Evolutionary conservation across 306 rosid species (phyloP).

Genomic region (Vicia faba): DNA sequence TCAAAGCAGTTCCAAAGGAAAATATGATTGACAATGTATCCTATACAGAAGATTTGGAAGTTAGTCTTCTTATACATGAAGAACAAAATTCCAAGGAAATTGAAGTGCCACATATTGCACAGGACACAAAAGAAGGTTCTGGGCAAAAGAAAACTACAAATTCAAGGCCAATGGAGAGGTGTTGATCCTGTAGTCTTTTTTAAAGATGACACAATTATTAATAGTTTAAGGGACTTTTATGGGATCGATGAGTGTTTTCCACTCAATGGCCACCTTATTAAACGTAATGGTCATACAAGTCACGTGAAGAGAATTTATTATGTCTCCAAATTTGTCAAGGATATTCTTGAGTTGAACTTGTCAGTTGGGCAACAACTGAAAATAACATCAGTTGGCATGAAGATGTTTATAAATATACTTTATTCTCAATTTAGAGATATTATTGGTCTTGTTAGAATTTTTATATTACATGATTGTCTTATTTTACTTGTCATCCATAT

Average conservation of each 20-base stretch:
- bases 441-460: conserved; percentile 10
- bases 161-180: conserved; percentile 95
- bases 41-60: conserved; percentile 44
- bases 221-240: conserved; percentile 78
- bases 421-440: conserved; percentile 23
- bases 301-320: conserved; percentile 93
- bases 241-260: conserved; percentile 82
- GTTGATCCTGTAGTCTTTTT: conserved; percentile 94
- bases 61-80: conserved; percentile 41
- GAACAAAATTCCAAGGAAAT: conserved; percentile 47
- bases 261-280: conserved; percentile 73
- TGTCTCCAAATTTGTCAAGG: conserved; percentile 79
- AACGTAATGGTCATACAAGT: conserved; percentile 73
- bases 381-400: conserved; percentile 89
- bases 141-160: conserved; percentile 76
- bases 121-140: conserved; percentile 44
- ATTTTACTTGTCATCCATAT: conserved; percentile 27
- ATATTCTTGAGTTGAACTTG: conserved; percentile 87
- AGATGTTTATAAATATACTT: conserved; percentile 89
- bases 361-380: conserved; percentile 90
- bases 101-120: conserved; percentile 40
- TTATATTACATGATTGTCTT: conserved; percentile 25
- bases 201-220: conserved; percentile 68
- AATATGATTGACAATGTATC: conserved; percentile 50
- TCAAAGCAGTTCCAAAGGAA: conserved; percentile 54